These are phyloP conservation scores for Phytophthora aleatoria DNA, from an alignment of 352 stramenopile genomes.

Conservation along the genomic window DNA sequence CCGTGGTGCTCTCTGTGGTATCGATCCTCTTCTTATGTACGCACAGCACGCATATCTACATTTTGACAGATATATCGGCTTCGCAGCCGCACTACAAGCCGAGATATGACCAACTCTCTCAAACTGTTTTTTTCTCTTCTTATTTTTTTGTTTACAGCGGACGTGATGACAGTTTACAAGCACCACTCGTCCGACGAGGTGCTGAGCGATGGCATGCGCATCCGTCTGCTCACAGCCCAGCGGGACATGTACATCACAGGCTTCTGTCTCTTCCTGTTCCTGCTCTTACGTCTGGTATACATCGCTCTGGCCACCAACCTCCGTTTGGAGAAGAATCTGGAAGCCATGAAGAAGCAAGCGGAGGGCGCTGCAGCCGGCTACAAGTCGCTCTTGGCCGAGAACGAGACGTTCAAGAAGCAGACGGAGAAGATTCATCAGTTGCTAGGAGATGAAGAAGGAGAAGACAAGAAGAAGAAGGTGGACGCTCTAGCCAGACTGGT, in stretches of 20 bases:
- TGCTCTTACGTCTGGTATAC: constrained; percentile 83
- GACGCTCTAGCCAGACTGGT: constrained; percentile 59
- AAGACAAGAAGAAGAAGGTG: constrained; percentile 49
- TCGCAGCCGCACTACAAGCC: constrained; percentile 8
- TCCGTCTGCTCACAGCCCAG: constrained; percentile 76
- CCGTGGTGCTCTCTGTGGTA: constrained; percentile 62
- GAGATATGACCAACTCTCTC: constrained; percentile 14
- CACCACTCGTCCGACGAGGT: constrained; percentile 60
- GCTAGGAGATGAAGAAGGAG: constrained; percentile 39
- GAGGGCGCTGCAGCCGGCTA: constrained; percentile 68
- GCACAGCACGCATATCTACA: constrained; percentile 16
- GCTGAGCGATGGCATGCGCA: constrained; percentile 77
- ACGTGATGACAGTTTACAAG: constrained; percentile 76
- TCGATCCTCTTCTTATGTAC: constrained; percentile 78
- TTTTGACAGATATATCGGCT: neutral
- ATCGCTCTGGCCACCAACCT: constrained; percentile 69
- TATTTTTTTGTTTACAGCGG: constrained; percentile 40
- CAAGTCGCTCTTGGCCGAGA: constrained; percentile 71
- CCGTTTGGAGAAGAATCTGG: constrained; percentile 68
- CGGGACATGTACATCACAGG: constrained; percentile 90
- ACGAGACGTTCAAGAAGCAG: constrained; percentile 69
- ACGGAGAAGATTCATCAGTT: constrained; percentile 69
- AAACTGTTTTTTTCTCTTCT: constrained; percentile 24
- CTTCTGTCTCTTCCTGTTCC: constrained; percentile 85
- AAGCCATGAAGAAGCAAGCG: constrained; percentile 80